Conservation (phyloP, 805 yeast species). For the Pichia occidentalis region DNA sequence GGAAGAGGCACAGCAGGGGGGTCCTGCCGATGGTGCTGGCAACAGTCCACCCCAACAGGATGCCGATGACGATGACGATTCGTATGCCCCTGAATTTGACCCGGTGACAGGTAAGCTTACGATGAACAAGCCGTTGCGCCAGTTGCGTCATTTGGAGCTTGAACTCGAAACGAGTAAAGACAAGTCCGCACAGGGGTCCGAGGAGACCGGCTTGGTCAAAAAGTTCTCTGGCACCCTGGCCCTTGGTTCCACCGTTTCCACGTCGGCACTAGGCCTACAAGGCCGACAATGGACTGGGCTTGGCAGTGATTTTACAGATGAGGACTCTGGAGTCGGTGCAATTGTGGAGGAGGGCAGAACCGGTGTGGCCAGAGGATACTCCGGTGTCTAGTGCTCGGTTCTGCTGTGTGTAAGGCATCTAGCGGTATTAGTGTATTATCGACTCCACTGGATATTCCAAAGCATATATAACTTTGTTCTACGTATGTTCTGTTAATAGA, state of each 20-base stretch:
- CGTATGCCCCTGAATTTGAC: conserved; percentile 76
- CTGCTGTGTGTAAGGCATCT: neutral
- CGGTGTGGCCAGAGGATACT: conserved; percentile 89
- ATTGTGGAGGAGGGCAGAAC: conserved; percentile 71
- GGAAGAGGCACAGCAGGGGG: conserved; percentile 22
- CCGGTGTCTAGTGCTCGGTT: conserved; percentile 22
- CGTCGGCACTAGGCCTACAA: conserved; percentile 76
- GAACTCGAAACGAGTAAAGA: conserved; percentile 28
- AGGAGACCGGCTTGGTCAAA: conserved; percentile 39
- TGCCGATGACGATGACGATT: conserved; percentile 31
- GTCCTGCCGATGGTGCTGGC: conserved; percentile 11
- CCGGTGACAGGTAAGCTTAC: conserved; percentile 78
- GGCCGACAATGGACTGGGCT: conserved; percentile 78
- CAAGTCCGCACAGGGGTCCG: conserved; percentile 18
- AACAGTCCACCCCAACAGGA: no score
- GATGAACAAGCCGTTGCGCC: conserved; percentile 71
- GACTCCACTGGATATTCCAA: no score
- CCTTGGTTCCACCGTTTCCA: conserved; percentile 74
- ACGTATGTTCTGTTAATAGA: no score
- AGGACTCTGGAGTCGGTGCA: conserved; percentile 57
- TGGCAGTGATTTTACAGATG: conserved; percentile 66
- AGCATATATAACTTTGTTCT: no score
- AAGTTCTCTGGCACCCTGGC: conserved; percentile 53
- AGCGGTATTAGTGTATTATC: no score
- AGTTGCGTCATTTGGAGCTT: conserved; percentile 51